phyloP scores from a whole-genome alignment of 257 asterid genomes.

The Scutellaria minor region DNA sequence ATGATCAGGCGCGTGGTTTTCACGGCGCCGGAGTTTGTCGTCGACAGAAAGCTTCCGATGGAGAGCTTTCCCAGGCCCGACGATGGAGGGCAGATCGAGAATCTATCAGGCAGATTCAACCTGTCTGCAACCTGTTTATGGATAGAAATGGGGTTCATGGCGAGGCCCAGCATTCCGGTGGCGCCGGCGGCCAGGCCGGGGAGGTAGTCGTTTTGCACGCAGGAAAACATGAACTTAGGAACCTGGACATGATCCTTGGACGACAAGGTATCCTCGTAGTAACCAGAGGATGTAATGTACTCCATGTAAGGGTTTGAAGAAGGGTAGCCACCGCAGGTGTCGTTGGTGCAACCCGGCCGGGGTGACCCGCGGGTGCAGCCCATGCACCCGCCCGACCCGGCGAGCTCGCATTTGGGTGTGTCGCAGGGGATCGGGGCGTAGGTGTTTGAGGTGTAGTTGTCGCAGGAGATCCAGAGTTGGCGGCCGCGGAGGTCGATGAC shows the following conservation, averaged over 20 bases:
- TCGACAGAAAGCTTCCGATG: slow-evolving; percentile 23
- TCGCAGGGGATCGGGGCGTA: slow-evolving; percentile 48
- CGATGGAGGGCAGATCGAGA: slow-evolving; percentile 40
- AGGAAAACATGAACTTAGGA: slow-evolving; percentile 33
- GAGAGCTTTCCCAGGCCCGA: slow-evolving; percentile 36
- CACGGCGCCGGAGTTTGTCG: not conserved
- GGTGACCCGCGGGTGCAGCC: slow-evolving; percentile 30
- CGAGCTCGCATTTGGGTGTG: slow-evolving; percentile 36
- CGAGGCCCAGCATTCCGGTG: slow-evolving; percentile 46
- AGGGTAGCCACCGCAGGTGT: no score
- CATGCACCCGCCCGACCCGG: slow-evolving; percentile 40
- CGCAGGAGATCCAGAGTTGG: slow-evolving; percentile 49
- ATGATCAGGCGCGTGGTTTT: slow-evolving; percentile 44
- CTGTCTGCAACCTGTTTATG: slow-evolving; percentile 41
- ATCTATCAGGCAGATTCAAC: slow-evolving; percentile 31
- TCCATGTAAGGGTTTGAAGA: slow-evolving; percentile 42
- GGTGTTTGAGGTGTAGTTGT: slow-evolving; percentile 39
- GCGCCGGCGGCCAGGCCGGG: slow-evolving; percentile 36
- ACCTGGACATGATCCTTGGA: not conserved
- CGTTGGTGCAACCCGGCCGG: slow-evolving; percentile 46
- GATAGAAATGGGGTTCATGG: slow-evolving; percentile 35
- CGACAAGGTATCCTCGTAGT: no score
- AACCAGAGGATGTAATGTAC: slow-evolving; percentile 18
- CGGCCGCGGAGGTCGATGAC: slow-evolving; percentile 50
- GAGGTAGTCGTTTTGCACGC: slow-evolving; percentile 1